Evolutionary conservation across 148 eudicot genomes (phyloP).

Genomic region (Fagopyrum homotropicum): DNA sequence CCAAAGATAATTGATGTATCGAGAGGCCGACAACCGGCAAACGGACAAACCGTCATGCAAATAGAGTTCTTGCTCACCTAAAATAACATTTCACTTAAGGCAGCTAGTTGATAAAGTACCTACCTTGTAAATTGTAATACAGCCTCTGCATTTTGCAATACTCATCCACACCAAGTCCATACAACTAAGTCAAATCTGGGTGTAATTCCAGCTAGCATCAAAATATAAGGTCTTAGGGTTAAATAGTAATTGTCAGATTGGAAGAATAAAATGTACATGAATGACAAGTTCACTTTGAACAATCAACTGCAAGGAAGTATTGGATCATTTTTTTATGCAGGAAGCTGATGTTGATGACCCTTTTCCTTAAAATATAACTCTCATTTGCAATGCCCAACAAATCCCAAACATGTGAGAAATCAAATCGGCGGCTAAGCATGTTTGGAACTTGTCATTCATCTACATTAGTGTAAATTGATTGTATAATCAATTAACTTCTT

Average conservation of each 20-base stretch:
- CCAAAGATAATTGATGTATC: no score
- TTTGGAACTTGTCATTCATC: no score
- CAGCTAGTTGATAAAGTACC: neutral
- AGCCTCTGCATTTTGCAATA: conserved; percentile 27
- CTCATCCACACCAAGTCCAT: neutral
- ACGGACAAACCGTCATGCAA: no score
- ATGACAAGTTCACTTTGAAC: neutral
- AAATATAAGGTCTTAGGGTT: neutral
- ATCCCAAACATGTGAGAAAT: neutral
- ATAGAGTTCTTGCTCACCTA: neutral
- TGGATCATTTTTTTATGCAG: neutral
- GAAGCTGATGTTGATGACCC: neutral
- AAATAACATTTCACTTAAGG: neutral
- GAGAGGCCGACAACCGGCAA: no score
- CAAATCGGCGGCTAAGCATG: no score
- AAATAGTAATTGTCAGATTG: neutral
- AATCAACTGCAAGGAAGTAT: neutral
- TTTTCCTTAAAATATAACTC: neutral
- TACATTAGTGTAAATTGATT: no score
- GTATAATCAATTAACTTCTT: no score
- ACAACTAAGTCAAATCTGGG: neutral
- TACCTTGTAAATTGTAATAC: conserved; percentile 86
- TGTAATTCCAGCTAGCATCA: neutral
- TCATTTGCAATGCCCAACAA: neutral
- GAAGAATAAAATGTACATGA: neutral